Evolutionary conservation across 495 filamentous ascomycete genomes (phyloP).

Genomic region (Parachaetomium inaequale): DNA sequence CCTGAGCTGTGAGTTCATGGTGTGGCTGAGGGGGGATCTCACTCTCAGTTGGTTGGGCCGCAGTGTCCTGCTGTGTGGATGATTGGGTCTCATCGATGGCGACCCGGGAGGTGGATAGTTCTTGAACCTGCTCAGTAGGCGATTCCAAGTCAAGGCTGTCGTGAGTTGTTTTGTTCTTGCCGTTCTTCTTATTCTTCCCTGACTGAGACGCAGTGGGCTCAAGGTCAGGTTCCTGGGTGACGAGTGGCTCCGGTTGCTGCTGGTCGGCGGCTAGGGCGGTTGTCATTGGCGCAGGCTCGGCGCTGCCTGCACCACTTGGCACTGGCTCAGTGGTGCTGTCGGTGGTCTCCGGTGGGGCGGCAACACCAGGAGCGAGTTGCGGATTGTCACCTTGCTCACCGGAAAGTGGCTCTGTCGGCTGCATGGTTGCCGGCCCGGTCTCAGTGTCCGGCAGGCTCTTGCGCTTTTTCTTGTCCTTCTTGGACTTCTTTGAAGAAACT

Average conservation of each 20-base stretch:
- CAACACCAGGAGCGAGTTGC: slow-evolving; percentile 9
- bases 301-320: slow-evolving; percentile 28
- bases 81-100: slow-evolving; percentile 10
- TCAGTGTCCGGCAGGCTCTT: slow-evolving; percentile 23
- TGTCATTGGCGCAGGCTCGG: slow-evolving; percentile 26
- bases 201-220: slow-evolving; percentile 3
- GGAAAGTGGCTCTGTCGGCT: slow-evolving; percentile 6
- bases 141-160: slow-evolving; percentile 1
- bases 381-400: slow-evolving; percentile 14
- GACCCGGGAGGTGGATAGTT: neutral
- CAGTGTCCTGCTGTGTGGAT: neutral
- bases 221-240: slow-evolving; percentile 5
- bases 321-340: slow-evolving; percentile 26
- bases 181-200: slow-evolving; percentile 9
- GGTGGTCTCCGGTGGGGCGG: slow-evolving; percentile 21
- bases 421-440: slow-evolving; percentile 11
- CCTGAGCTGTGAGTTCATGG: slow-evolving; percentile 1
- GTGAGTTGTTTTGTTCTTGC: slow-evolving; percentile 10
- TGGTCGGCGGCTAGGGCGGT: slow-evolving; percentile 10
- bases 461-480: slow-evolving; percentile 40
- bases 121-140: neutral
- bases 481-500: slow-evolving; percentile 27
- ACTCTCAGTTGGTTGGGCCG: slow-evolving; percentile 6
- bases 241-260: slow-evolving; percentile 13
- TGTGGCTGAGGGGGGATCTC: neutral